Conservation (phyloP, 257 asterid genomes). For the Coffea canephora region DNA sequence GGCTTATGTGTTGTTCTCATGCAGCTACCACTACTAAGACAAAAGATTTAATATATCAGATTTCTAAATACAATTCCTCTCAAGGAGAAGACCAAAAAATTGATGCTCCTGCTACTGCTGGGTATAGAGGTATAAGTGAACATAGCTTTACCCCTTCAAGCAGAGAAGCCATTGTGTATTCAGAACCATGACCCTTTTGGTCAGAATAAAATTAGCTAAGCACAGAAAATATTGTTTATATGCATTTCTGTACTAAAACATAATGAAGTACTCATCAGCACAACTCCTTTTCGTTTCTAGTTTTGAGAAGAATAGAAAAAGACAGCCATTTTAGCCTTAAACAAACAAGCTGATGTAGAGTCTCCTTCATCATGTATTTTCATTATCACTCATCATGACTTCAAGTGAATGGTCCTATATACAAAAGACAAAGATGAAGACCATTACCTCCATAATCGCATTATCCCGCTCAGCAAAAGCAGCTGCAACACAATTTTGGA, state of each 20-base stretch:
- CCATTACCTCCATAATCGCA: conserved; percentile 84
- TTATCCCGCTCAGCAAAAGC: conserved; percentile 96
- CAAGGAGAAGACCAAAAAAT: not conserved
- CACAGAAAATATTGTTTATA: not conserved
- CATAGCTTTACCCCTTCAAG: not conserved
- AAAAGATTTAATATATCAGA: not conserved
- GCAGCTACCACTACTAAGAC: not conserved
- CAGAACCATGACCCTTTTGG: not conserved
- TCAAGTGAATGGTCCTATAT: conserved; percentile 1
- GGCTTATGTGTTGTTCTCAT: not conserved
- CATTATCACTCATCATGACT: not conserved
- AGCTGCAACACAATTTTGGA: conserved; percentile 92
- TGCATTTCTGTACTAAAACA: not conserved
- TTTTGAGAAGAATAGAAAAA: conserved; percentile 1
- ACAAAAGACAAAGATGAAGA: conserved; percentile 3
- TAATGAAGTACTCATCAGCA: not conserved
- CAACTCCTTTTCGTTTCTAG: not conserved
- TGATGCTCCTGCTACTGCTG: not conserved
- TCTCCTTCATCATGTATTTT: not conserved
- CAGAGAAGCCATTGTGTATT: not conserved
- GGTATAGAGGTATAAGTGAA: not conserved
- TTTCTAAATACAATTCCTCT: not conserved
- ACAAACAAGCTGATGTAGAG: not conserved
- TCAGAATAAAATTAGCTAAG: not conserved
- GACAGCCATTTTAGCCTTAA: conserved; percentile 3